A percentile compares a stretch with the other conserved stretches of the same genome.
Conservation (phyloP, 2,329 filamentous ascomycete genomes). For the Pezicula carpinea region DNA sequence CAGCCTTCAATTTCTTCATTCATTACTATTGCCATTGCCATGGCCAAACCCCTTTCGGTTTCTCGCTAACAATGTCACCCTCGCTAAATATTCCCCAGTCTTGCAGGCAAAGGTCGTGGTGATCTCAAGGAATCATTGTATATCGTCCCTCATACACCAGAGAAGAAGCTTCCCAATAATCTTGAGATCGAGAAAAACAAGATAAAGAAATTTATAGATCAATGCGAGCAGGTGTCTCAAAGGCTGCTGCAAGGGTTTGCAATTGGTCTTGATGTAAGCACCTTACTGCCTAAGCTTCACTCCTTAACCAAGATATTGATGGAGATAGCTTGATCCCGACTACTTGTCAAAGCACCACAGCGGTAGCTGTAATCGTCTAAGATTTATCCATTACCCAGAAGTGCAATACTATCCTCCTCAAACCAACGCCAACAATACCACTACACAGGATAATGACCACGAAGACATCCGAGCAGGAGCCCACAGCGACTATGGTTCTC, state of each 20-base stretch:
- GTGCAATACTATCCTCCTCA: not conserved
- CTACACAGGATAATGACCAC: not conserved
- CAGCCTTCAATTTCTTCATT: no score
- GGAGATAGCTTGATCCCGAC: not conserved
- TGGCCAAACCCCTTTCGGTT: no score
- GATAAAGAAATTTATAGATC: not conserved
- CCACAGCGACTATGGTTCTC: conserved; percentile 30
- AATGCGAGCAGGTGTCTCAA: not conserved
- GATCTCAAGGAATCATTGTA: conserved; percentile 1
- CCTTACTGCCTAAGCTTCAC: not conserved
- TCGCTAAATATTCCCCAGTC: not conserved
- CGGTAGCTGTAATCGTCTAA: not conserved
- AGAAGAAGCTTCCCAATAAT: not conserved
- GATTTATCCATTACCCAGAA: not conserved
- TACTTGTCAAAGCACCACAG: not conserved
- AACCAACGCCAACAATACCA: not conserved
- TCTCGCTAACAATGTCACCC: no score
- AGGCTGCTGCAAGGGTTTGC: not conserved
- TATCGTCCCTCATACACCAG: not conserved
- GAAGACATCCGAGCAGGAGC: not conserved
- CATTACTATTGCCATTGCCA: no score
- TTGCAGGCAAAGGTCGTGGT: not conserved
- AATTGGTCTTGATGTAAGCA: not conserved
- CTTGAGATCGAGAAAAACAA: not conserved
- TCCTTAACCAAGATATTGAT: not conserved